Base-by-base conservation (phyloP, 768 basidiomycete genomes). In the Suillus spraguei region DNA sequence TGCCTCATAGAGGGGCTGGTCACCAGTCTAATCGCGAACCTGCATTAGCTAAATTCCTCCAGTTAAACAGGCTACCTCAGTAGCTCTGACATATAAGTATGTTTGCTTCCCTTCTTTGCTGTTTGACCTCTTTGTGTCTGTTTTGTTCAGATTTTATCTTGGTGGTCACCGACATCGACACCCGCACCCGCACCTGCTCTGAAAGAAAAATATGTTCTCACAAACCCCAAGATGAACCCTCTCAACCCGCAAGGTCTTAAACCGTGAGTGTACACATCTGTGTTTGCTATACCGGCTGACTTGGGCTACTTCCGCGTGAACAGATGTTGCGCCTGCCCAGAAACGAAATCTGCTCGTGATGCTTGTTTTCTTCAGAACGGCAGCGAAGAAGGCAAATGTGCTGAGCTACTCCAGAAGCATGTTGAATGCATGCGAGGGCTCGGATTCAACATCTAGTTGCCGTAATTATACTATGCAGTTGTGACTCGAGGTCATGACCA, bases 271-370 rank as follows among this genome's bases (percentile, higher is more conserved):
- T 17, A 10, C 22, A 28, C 20, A 28, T 28, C 39, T 39, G 56
- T 33, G 22, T 10, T 38, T 39, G 35, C 36, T 9, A 4, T 2
- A 22, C 22, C 5, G 1, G 1, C 32, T 16, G 7, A 35, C 52
- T 44, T 41, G 49, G 11, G 14, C 62, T 60, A 46, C 13, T 59
- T 41, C 42, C 11, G 46, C 7, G 28, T 9, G n/a, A 41, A 24
- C 66, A 99, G 97, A 70, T 99, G 97, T 69, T 98, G 97, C 72
- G 97, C 96, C 49, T 99, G 97, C 72, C 95, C 95, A 2, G 84
- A 94, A 69, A 97, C 95, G 3, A 99, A 99, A 76, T 85, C 89
- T 2, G 84, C 83, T n/a, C 85, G 97, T 14, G 97, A 99, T 75
- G 89, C 95, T 67, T 99, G 97, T 77, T 99, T 97, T 82, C 80